Evolutionary conservation across 352 stramenopile genomes (phyloP), one percentile per base, ranked within the genome.

Genomic region (Sclerospora graminicola): DNA sequence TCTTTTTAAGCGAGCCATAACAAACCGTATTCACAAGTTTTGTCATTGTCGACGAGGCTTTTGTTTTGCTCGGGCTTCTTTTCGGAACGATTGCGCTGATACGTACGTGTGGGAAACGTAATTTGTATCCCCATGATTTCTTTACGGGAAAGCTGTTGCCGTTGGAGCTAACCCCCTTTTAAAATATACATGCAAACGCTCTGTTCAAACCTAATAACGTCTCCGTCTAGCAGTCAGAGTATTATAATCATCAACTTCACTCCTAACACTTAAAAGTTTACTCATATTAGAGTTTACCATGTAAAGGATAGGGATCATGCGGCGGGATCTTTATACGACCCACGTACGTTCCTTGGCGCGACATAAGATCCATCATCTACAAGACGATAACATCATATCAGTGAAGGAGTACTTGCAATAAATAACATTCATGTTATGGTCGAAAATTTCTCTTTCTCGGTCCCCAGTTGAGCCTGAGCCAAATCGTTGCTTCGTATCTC

Each of bases 281-380:
- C 23, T 24, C 16, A 34, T 29, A 37, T 14, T 2, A 28, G 14
- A 9, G 4, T 48, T 2, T 63, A 84, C 73, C 73, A 23, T 89
- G 82, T 15, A 93, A 59, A 26, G 91, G 39, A 41, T 66, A 85
- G 16, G 82, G n/a, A n/a, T n/a, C n/a, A n/a, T n/a, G n/a, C n/a
- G n/a, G n/a, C n/a, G n/a, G n/a, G n/a, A n/a, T n/a, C 59, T 93
- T 89, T 45, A 82, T 89, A 14, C 73, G 66, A 2, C 69, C 70
- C 15, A 93, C 77, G 37, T 83, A 91, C 30, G 82, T 93, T 16
- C 82, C 82, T 35, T 93, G 82, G 8, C 82, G 77, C 14, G 82
- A 93, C 82, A 93, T 93, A 9, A 93, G 52, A 38, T 93, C 82
- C 40, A 90, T 78, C 35, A 93, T 66, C 82, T 93, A 59, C 37